Conservation (phyloP, 805 yeast genomes). For the Dipodascus albidus region DNA sequence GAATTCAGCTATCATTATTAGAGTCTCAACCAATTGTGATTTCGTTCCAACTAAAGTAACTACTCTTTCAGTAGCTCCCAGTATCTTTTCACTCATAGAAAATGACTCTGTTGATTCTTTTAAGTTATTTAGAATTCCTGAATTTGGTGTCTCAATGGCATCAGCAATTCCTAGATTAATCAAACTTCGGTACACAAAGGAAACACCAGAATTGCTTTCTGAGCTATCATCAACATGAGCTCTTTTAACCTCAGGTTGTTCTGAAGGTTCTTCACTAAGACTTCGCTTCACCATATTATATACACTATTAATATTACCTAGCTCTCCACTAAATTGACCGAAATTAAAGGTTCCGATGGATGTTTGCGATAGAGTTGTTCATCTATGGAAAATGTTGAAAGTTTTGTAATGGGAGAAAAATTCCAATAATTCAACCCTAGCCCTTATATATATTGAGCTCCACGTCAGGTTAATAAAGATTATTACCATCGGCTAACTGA, state of each 20-base stretch:
- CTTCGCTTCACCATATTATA: not conserved
- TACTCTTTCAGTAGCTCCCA: constrained; percentile 1
- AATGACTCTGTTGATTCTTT: not conserved
- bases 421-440: not conserved
- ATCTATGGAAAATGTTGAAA: not conserved
- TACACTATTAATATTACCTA: too few species aligned
- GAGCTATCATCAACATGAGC: not conserved
- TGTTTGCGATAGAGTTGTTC: not conserved
- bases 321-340: too few species aligned
- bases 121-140: not conserved
- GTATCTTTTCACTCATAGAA: not conserved
- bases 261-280: not conserved
- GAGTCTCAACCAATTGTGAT: not conserved
- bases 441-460: not conserved
- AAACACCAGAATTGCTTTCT: not conserved
- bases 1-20: not conserved
- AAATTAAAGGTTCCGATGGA: too few species aligned
- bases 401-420: not conserved
- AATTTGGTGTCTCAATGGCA: not conserved
- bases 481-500: too few species aligned
- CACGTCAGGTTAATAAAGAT: too few species aligned
- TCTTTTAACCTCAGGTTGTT: not conserved
- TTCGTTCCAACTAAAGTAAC: not conserved
- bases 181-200: not conserved
- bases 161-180: not conserved